Base-by-base conservation (phyloP, 768 basidiomycete genomes). In the Trametes meyenii region DNA sequence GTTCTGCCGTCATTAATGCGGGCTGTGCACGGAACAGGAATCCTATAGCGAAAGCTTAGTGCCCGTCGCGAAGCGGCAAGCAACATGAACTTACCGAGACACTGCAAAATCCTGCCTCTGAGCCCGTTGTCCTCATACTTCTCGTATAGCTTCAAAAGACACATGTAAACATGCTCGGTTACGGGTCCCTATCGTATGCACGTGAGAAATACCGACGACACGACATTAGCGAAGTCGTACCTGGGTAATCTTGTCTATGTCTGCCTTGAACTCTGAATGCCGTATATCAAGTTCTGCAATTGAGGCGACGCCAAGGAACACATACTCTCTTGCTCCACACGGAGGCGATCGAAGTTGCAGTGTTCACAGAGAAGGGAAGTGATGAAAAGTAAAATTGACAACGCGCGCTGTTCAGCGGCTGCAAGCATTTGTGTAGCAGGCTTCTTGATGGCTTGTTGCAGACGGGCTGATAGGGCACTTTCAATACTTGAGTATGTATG, bases 21-120 rank as follows among this genome's bases (percentile, higher is more conserved):
- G 97, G 96, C 67, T 96, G 91, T 5, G 94, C 88, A 24, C 94
- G 88, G 77, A 94, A 98, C 5, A 99, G 75, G 73, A 92, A 97
- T 12, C 96, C 94, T 62, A 13, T 19, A 33, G 48, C 23, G 65
- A n/a, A 50, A 7, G 55, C 43, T 17, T 17, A 40, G 49, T 1
- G 33, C 39, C 21, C n/a, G 24, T n/a, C n/a, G 13, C 5, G 48
- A 23, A 16, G 14, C 4, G n/a, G 14, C 38, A 1, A 10, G 16
- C 19, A 29, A 11, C 33, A 36, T 14, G 24, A 46, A 45, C 82
- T 33, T 62, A 94, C 94, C 96, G 29, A 98, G 76, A 70, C 94
- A 96, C 67, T 93, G 90, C 56, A 97, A 72, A 21, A 92, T 81
- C 33, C 91, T 85, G n/a, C 83, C 83, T 26, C 86, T 85, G 17